Base-by-base conservation (phyloP, 2,329 filamentous ascomycete species). In the Zalaria sp. region DNA sequence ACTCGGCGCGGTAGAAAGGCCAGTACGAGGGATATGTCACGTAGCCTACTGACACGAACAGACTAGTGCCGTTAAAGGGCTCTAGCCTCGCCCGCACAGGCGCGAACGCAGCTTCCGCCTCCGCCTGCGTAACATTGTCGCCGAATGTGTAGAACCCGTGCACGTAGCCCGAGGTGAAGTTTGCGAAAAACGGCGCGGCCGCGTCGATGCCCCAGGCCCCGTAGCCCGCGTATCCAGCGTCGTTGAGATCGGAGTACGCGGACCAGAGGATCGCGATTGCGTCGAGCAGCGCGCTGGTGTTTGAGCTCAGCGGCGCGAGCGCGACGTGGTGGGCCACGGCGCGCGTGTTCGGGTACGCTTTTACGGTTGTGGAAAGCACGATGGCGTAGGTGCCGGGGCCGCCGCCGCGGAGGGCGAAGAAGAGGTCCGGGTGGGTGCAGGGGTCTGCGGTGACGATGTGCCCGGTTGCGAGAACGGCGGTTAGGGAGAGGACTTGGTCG, bases 341-440 rank as follows among this genome's bases (percentile, higher is more conserved):
- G 18, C 18, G 18, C 18, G 18, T 54, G 42, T 69, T 65, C 0
- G 61, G 57, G 52, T 76, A 63, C 1, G 68, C 64, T 46, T 69
- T 71, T 34, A 69, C 60, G 0, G 71, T 78, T 54, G 78, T 62
- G 2, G 69, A 72, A 10, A 67, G 55, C 2, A 79, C 72, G 2
- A 79, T 62, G 2, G 64, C 76, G 48, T 71, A 81, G 27, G 66
- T 78, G 10, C 74, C 73, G 6, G 67, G 71, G 2, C 77, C 76
- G 0, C 77, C 75, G 3, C 76, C 75, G 35, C 64, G 63, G 1
- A 79, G 56, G 1, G 77, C 78, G 77, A 76, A 82, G 59, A 75
- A 81, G 1, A 81, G 60, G 40, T 80, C 76, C 0, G 60, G 43
- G 47, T 80, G 72, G 28, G 67, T 46, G 0, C 50, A 52, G 0